Base-by-base conservation (phyloP, 352 stramenopile genomes). In the Phytopythium kandeliae region DNA sequence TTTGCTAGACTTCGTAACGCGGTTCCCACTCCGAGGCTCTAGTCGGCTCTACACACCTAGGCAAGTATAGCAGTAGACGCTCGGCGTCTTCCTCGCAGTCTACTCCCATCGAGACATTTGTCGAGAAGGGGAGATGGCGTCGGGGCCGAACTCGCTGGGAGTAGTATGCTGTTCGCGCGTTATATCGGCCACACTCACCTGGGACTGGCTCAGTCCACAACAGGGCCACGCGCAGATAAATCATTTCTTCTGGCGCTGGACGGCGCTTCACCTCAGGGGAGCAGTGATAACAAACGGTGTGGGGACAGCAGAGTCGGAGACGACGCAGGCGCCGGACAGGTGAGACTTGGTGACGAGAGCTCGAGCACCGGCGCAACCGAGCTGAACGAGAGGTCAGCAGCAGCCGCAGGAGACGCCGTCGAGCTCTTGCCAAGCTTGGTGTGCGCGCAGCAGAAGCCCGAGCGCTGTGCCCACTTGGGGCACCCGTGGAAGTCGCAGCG, bases 401-500 rank as follows among this genome's bases (percentile, higher is more conserved):
- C 11, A 24, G 31, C 4, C 10, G 22, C 42, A 48, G 42, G 3
- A 24, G 33, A 11, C 19, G 40, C 13, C 2, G 11, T 16, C 28
- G 51, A 42, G 48, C 28, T n/a, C 46, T 58, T 56, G 22, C 75
- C 67, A 58, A 76, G 66, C 48, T 92, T 92, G 42, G 80, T 92
- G 64, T 93, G 85, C 11, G 80, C 77, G 33, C 78, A 91, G 64
- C 85, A 95, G 52, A 77, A 95, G 30, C 84, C 83, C 4, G 79
- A 91, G 30, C 85, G 82, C 48, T 94, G 85, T 3, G 82, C 84
- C 74, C 84, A 90, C 65, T 93, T 93, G 0, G 78, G 70, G 36
- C 85, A 96, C 3, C 77, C 78, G 28, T 77, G 73, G 47, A 77
- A 86, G 55, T 88, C 71, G 51, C 85, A 96, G 1, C 84, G 71